Base-by-base conservation (phyloP, 306 rosid genomes). In the Senna siamea region DNA sequence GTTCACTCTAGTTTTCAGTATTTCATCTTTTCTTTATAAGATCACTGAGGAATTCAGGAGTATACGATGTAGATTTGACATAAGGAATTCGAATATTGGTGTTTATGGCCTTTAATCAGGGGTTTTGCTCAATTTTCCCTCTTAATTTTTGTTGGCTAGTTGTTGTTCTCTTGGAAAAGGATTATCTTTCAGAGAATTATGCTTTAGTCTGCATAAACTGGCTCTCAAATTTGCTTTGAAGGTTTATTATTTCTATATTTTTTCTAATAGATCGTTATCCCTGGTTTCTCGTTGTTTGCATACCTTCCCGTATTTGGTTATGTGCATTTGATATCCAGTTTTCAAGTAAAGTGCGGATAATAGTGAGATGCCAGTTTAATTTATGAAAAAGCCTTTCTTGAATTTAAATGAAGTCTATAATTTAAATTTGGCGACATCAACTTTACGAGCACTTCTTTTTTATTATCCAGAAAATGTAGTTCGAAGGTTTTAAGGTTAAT, bases 21-120 rank as follows among this genome's bases (percentile, higher is more conserved):
- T 72, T 41, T 9, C 23, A 2, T 30, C 12, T 11, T 23, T 72
- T 28, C 32, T 47, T 18, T n/a, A 26, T 46, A 60, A 79, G 87
- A 83, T 83, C 81, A 72, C 38, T 47, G 2, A 0, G 13, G 12
- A 20, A 5, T 83, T 76, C 34, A 10, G 59, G 14, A 11, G 5
- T 66, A 20, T 23, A 17, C 13, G 22, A 14, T 30, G 69, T 2
- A 6, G 81, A 79, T 76, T 83, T 83, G 81, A 41, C 46, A 8
- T 26, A 0, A 44, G 50, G 38, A 53, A 38, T 51, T 7, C 38
- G 65, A 76, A 6, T 52, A 7, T 19, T 59, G 57, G 17, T 60
- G 79, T 47, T 46, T 26, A 12, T 61, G 50, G 61, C 5, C 23
- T 61, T 7, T 82, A 68, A 73, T 54, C 9, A 28, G 48, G 47